A percentile compares a stretch with the other conserved stretches of the same genome.
Evolutionary conservation across 2,329 filamentous ascomycete species (phyloP).

Genomic region (Magnaporthales sp.): DNA sequence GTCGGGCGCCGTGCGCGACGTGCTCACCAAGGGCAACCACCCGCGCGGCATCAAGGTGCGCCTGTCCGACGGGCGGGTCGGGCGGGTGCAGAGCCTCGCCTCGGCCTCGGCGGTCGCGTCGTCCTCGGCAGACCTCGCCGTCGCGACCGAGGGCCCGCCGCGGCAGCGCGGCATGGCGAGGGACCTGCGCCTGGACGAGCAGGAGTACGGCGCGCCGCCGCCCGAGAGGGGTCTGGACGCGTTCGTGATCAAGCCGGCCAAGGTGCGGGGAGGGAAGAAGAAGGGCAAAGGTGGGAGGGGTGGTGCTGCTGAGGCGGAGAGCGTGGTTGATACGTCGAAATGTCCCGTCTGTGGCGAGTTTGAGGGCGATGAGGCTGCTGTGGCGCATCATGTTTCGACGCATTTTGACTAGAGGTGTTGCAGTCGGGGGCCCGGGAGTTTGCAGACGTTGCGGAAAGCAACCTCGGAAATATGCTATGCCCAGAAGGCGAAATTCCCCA

Average conservation of each 20-base stretch:
- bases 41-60: conserved; percentile 74
- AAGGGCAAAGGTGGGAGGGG: conserved; percentile 8
- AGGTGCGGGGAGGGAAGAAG: conserved; percentile 16
- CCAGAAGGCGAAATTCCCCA: too few species aligned
- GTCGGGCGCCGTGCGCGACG: conserved; percentile 53
- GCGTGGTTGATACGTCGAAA: conserved; percentile 1
- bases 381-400: conserved; percentile 55
- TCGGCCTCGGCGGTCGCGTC: conserved; percentile 9
- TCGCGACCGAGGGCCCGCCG: conserved; percentile 1
- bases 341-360: conserved; percentile 62
- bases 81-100: conserved; percentile 60
- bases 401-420: conserved; percentile 38
- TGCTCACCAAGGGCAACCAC: conserved; percentile 67
- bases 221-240: conserved; percentile 40
- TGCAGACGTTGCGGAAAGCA: too few species aligned
- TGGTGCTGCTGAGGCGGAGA: conserved; percentile 2
- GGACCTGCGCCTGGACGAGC: conserved; percentile 16
- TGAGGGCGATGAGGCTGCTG: conserved; percentile 59
- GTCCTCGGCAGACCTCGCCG: neutral
- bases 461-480: too few species aligned
- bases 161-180: neutral
- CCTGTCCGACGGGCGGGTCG: conserved; percentile 61
- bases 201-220: conserved; percentile 25
- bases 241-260: conserved; percentile 32
- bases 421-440: neutral